A percentile compares a stretch with the other conserved stretches of the same genome.
These are phyloP conservation scores for Kwoniella sp. DNA, from an alignment of 768 basidiomycete genomes.

Conservation along the genomic window DNA sequence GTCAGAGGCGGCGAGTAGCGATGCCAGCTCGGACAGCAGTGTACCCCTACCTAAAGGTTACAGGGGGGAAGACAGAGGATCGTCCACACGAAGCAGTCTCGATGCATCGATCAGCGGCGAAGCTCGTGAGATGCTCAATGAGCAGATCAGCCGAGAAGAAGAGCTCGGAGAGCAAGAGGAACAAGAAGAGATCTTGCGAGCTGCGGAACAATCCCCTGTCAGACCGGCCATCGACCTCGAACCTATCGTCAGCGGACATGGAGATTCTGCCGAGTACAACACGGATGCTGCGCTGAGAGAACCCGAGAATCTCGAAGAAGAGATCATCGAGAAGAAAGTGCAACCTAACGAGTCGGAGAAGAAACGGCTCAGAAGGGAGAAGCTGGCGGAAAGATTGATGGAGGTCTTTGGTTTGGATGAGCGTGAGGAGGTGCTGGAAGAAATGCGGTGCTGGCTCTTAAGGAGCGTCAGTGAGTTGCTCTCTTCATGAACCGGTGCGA, in stretches of 20 bases:
- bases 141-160: slow-evolving; percentile 36
- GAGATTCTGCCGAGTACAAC: slow-evolving; percentile 22
- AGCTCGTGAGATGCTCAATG: slow-evolving; percentile 19
- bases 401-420: slow-evolving; percentile 82
- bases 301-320: slow-evolving; percentile 16
- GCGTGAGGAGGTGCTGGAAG: slow-evolving; percentile 79
- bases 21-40: slow-evolving; percentile 10
- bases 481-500: too few species aligned
- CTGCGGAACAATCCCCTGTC: slow-evolving; percentile 4
- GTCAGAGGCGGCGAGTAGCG: neutral
- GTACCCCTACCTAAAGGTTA: slow-evolving; percentile 15
- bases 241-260: slow-evolving; percentile 16
- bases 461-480: slow-evolving; percentile 85
- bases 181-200: slow-evolving; percentile 32
- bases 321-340: slow-evolving; percentile 35
- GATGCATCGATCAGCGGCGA: slow-evolving; percentile 4
- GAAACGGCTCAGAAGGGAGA: slow-evolving; percentile 51
- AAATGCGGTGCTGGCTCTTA: slow-evolving; percentile 92
- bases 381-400: slow-evolving; percentile 81
- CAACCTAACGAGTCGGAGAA: slow-evolving; percentile 26
- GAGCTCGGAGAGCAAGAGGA: slow-evolving; percentile 31
- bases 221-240: slow-evolving; percentile 13
- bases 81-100: neutral
- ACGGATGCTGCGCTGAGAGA: slow-evolving; percentile 38
- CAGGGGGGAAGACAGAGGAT: neutral